Evolutionary conservation across 306 rosid genomes (phyloP), one percentile per base, ranked within the genome.

Genomic region (Senna siamea): DNA sequence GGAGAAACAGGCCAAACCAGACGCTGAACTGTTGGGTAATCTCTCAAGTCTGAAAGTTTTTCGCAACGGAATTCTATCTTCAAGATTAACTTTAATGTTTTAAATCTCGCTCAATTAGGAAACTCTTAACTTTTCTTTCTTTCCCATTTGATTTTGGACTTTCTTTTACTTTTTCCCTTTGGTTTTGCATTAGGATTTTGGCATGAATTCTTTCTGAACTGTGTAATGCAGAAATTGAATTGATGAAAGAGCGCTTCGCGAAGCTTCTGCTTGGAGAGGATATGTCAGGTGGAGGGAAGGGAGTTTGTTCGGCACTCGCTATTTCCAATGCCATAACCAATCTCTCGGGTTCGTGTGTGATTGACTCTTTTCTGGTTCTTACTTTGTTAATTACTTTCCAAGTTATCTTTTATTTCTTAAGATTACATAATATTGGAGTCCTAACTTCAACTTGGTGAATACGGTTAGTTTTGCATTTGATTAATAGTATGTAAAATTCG

Each of bases 221-320:
- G 26, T 17, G 55, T 66, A n/a, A 44, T 61, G 62, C 72, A 78
- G 88, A 85, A 52, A 68, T 72, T 20, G 84, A 81, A 69, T 66
- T 72, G 82, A 81, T 85, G 84, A 81, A 85, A 74, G 84, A 85
- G 79, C 70, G 84, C 23, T 85, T 85, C 69, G 86, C 86, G 20
- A 85, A 78, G 72, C 88, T 85, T 74, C 78, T 85, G 22, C 77
- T 85, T 2, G 86, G 86, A 61, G 88, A 81, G 80, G 84, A 85
- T 69, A 85, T 81, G 88, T 85, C 86, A 28, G 86, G 88, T 28
- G 86, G 82, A 72, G 79, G 86, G 46, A 72, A 81, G 77, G 86
- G 86, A 74, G 86, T 85, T 55, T 81, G 80, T 54, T 75, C 84
- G 2, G 86, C 84, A 22, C 84, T 81, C 38, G 88, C 88, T 12